These are phyloP conservation scores for Pezicula radicicola DNA, from an alignment of 2,329 filamentous ascomycete genomes.

Conservation along the genomic window DNA sequence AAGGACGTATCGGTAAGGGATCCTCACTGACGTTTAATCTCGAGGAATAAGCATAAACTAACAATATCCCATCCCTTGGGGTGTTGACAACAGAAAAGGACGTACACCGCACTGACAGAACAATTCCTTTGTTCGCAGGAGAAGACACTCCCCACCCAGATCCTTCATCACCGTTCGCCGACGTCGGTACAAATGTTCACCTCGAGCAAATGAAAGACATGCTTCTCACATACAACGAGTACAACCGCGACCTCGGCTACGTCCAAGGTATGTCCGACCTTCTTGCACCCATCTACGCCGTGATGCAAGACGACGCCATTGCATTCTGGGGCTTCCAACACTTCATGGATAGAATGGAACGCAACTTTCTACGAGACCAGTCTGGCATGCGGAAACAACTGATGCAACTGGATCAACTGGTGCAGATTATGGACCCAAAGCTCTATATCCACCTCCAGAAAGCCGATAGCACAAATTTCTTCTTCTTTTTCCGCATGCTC, in stretches of 20 bases:
- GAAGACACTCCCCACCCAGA: conserved; percentile 97
- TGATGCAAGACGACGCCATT: conserved; percentile 94
- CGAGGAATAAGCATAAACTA: conserved; percentile 20
- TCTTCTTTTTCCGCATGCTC: conserved; percentile 99
- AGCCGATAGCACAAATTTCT: conserved; percentile 96
- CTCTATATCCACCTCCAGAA: conserved; percentile 86
- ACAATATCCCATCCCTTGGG: conserved; percentile 48
- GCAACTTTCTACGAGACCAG: conserved; percentile 93
- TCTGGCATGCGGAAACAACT: conserved; percentile 94
- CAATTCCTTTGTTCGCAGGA: conserved; percentile 90
- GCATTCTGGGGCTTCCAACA: conserved; percentile 95
- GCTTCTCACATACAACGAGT: conserved; percentile 97
- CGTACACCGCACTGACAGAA: conserved; percentile 93
- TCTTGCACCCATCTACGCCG: conserved; percentile 91
- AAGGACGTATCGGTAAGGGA: conserved; percentile 80
- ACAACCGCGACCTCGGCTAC: conserved; percentile 92
- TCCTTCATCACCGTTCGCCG: conserved; percentile 90
- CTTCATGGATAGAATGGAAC: conserved; percentile 98
- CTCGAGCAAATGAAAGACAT: conserved; percentile 99
- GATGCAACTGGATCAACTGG: conserved; percentile 85
- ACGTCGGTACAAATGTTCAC: conserved; percentile 92
- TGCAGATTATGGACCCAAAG: conserved; percentile 94
- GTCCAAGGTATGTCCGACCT: conserved; percentile 99
- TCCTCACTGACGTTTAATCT: conserved; percentile 2
- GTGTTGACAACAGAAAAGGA: conserved; percentile 77